A percentile compares a stretch with the other conserved stretches of the same genome.
These are phyloP conservation scores for Plasmodium adleri DNA, from an alignment of 169 alveolate genomes.

Conservation along the genomic window DNA sequence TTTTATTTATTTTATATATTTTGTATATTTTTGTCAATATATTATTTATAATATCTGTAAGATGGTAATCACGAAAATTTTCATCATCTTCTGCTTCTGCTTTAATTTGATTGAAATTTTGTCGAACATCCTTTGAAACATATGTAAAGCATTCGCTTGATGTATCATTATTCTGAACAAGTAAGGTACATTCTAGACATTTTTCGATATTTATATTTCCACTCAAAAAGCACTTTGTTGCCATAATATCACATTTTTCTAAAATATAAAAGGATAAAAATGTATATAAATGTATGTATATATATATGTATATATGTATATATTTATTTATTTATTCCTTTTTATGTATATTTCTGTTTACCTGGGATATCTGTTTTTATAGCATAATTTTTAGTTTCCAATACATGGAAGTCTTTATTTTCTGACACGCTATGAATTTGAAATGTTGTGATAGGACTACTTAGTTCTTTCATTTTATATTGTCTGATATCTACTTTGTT, in stretches of 20 bases:
- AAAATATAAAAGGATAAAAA: neutral
- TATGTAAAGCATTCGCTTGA: constrained; percentile 25
- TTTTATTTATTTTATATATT: constrained; percentile 1
- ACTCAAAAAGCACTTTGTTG: constrained; percentile 41
- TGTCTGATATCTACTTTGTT: constrained; percentile 20
- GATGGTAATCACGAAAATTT: constrained; percentile 1
- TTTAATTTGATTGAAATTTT: neutral
- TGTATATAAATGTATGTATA: too few species aligned
- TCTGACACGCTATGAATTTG: constrained; percentile 27
- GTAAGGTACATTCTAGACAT: constrained; percentile 43
- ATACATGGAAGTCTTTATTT: neutral
- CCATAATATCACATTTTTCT: constrained; percentile 14
- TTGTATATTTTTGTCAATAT: constrained; percentile 31
- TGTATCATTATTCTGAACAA: constrained; percentile 1
- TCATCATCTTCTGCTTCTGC: constrained; percentile 20
- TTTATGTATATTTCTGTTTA: neutral
- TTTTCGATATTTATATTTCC: constrained; percentile 34
- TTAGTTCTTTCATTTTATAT: constrained; percentile 13
- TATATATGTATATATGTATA: too few species aligned
- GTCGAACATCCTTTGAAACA: constrained; percentile 7
- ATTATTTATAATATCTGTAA: constrained; percentile 18
- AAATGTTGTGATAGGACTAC: constrained; percentile 38
- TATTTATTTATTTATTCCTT: too few species aligned
- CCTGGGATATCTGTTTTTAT: constrained; percentile 34
- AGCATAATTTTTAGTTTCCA: constrained; percentile 44